A percentile compares a stretch with the other conserved stretches of the same genome.
phyloP scores from a whole-genome alignment of 306 rosid genomes.

The Cicer bijugum region DNA sequence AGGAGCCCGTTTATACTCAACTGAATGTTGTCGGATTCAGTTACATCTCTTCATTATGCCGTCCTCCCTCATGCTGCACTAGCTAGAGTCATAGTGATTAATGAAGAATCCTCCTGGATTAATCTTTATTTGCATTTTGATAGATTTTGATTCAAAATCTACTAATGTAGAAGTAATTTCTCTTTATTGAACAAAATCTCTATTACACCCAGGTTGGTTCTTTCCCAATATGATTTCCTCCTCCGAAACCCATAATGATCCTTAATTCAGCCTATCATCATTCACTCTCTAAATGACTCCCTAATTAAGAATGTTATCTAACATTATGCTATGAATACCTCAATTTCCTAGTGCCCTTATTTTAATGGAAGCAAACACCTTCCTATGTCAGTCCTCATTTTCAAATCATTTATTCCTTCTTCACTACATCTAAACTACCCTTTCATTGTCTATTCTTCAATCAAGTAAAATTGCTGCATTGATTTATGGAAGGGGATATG shows the following conservation, averaged over 20 bases:
- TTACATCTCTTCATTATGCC: conserved; percentile 4
- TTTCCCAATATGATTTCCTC: not conserved
- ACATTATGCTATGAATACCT: conserved; percentile 17
- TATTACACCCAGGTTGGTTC: not conserved
- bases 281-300: not conserved
- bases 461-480: conserved; percentile 13
- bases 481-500: conserved; percentile 15
- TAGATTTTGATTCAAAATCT: not conserved
- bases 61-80: not conserved
- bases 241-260: not conserved
- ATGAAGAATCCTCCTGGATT: conserved; percentile 11
- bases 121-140: conserved; percentile 28
- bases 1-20: conserved; percentile 11
- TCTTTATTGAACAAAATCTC: conserved; percentile 1
- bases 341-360: not conserved
- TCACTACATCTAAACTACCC: not conserved
- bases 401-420: not conserved
- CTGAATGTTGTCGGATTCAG: conserved; percentile 5
- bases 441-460: conserved; percentile 5
- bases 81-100: not conserved
- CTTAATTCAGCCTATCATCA: not conserved
- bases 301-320: not conserved
- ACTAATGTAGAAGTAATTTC: conserved; percentile 4
- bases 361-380: conserved; percentile 14
- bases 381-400: not conserved